Percentiles rank a stretch among this genome's conserved stretches.
Conservation (phyloP, 2,329 filamentous ascomycete species). For the Paecilomyces fulvus region DNA sequence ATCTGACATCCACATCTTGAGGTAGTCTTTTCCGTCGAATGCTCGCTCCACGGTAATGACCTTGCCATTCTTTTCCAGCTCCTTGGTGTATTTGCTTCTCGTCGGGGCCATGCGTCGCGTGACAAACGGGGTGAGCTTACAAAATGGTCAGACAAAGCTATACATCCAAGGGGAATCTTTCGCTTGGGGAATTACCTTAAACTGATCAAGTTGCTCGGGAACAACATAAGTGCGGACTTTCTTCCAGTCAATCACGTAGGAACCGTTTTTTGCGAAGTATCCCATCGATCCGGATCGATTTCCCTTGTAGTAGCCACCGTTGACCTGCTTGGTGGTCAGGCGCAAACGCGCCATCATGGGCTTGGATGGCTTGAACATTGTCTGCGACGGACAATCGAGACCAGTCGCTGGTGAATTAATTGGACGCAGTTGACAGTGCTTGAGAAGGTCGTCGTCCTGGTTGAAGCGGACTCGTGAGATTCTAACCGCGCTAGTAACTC, state of each 20-base stretch:
- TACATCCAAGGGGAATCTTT: neutral
- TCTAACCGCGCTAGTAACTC: neutral
- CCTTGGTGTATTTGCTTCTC: slow-evolving; percentile 23
- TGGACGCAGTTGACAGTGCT: neutral
- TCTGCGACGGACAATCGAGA: slow-evolving; percentile 7
- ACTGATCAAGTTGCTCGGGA: slow-evolving; percentile 58
- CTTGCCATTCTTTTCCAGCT: slow-evolving; percentile 19
- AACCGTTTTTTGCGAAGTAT: slow-evolving; percentile 53
- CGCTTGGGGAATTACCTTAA: slow-evolving; percentile 50
- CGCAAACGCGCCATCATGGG: slow-evolving; percentile 62
- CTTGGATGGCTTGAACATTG: slow-evolving; percentile 37
- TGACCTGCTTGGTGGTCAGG: slow-evolving; percentile 87
- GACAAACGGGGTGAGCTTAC: slow-evolving; percentile 40
- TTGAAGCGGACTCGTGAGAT: neutral
- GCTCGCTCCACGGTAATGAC: slow-evolving; percentile 19
- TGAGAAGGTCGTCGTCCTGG: neutral
- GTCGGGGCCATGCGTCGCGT: slow-evolving; percentile 33
- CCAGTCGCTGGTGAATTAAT: neutral
- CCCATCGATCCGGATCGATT: slow-evolving; percentile 84
- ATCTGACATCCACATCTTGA: slow-evolving; percentile 31
- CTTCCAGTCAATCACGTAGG: slow-evolving; percentile 69
- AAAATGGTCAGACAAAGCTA: slow-evolving; percentile 6
- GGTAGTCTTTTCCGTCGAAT: slow-evolving; percentile 27
- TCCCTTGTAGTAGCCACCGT: slow-evolving; percentile 95
- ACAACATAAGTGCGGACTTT: slow-evolving; percentile 90